Evolutionary conservation across 331 rosid genomes (phyloP), one percentile per base, ranked within the genome.

Genomic region (Malus hybrid): DNA sequence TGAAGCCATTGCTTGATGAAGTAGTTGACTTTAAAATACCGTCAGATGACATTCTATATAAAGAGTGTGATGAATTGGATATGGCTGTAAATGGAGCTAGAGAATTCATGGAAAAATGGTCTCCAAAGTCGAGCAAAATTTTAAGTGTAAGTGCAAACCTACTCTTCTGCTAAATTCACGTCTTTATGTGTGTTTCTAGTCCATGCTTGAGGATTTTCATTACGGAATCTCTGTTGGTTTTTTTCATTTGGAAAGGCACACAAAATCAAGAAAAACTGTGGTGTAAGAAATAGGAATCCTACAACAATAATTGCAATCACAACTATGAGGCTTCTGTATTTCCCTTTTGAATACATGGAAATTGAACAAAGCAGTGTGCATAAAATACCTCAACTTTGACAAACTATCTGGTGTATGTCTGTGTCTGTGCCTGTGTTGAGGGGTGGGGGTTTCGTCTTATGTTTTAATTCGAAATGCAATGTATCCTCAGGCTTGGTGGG

Each of bases 1-100:
- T 93, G 86, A 93, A 91, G 74, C 85, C 95, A 3, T 86, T 91
- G 62, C 97, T 93, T 70, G 93, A 93, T 81, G 93, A 87, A 61
- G 82, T 84, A 32, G 77, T 84, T 70, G 93, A 87, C 78, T 83
- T 71, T 81, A 81, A 82, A 71, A 76, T 85, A 22, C 71, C 81
- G 70, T 84, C 85, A 6, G 84, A 86, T 71, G 87, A 85, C 48
- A 78, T 73, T 67, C 71, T 91, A 65, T 77, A 69, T 82, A 82
- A 81, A 79, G 88, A 82, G 74, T 89, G 97, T 83, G 96, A 89
- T 70, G 83, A 79, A 65, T 72, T 93, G 84, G 98, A 93, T 74
- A 71, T 70, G 54, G 80, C 80, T 56, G 87, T 91, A 50, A 89
- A 91, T 62, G 90, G 87, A 82, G 90, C 93, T 9, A 83, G 93